Percentiles rank a stretch among this genome's conserved stretches.
Evolutionary conservation across 352 stramenopile genomes (phyloP).

Genomic region (Phytophthora pistaciae): DNA sequence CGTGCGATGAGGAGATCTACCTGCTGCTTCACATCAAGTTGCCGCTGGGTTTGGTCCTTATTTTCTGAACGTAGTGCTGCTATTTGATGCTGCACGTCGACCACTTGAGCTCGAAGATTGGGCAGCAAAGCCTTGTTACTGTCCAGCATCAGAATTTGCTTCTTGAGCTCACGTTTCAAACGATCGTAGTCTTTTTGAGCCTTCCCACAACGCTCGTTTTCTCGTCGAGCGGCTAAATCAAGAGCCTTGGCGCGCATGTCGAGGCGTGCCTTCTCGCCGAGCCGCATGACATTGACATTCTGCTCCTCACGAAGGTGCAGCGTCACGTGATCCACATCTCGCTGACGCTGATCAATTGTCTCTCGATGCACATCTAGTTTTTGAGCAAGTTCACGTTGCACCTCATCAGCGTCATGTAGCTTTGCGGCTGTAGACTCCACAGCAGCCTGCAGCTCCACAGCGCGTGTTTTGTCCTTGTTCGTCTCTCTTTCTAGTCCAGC

Average conservation of each 20-base stretch:
- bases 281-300: conserved; percentile 77
- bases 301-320: conserved; percentile 89
- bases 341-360: conserved; percentile 92
- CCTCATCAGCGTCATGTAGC: conserved; percentile 78
- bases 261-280: conserved; percentile 76
- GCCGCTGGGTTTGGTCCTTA: conserved; percentile 64
- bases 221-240: conserved; percentile 58
- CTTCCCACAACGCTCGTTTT: conserved; percentile 71
- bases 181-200: conserved; percentile 85
- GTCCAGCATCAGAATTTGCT: conserved; percentile 88
- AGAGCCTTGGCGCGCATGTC: conserved; percentile 71
- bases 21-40: conserved; percentile 91
- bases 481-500: conserved; percentile 75
- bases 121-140: conserved; percentile 77
- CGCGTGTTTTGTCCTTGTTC: conserved; percentile 49
- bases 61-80: conserved; percentile 70
- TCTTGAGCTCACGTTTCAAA: conserved; percentile 90
- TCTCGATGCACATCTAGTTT: conserved; percentile 92
- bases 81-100: conserved; percentile 81
- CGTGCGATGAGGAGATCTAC: conserved; percentile 91
- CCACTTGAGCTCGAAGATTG: conserved; percentile 82
- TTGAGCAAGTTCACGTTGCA: conserved; percentile 81
- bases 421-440: conserved; percentile 59
- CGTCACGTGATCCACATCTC: conserved; percentile 91
- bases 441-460: conserved; percentile 46